Base-by-base conservation (phyloP, 2,329 filamentous ascomycete genomes). In the Pseudogymnoascus sp. region DNA sequence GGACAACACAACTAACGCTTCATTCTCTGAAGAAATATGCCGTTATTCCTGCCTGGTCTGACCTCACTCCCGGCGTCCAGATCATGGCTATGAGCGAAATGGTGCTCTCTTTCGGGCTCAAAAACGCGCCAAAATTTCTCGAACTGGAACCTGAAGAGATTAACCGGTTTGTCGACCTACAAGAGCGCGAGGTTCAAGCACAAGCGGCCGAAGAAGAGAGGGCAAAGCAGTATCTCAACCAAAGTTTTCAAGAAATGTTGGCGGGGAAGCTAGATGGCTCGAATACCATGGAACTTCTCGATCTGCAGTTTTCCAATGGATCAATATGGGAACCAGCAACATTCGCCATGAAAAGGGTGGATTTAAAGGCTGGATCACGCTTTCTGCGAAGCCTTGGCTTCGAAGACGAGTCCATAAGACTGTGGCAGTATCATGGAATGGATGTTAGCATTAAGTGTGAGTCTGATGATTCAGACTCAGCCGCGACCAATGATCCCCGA, bases 261-360 rank as follows among this genome's bases (percentile, higher is more conserved):
- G 36, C 21, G 14, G 59, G 59, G 34, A 42, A 40, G 9, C 12
- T 42, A 14, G 59, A 31, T 21, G 49, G 49, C n/a, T 21, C 49
- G n/a, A 14, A 56, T 18, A 18, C 49, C 34, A 36, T 56, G 49
- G 28, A 56, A 2, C n/a, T 36, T 36, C 49, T 56, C 28, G 28
- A 56, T 56, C 28, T 12, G 11, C 49, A 56, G 28, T 36, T 56
- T 56, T 56, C 49, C 59, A 9, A 40, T 11, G 59, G 59, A 40
- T 60, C 34, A 60, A 16, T 40, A 40, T 38, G 59, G 38, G 59
- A 60, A 28, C 25, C 49, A 36, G 28, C 28, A 56, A 56, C 49
- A 8, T 34, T 56, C n/a, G 9, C 4, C n/a, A 40, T 38, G 59
- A 60, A 42, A 21, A 40, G 12, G n/a, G 59, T 38, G 34, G 38